Conservation (phyloP, 345 rosid species). For the Trapa incisa region DNA sequence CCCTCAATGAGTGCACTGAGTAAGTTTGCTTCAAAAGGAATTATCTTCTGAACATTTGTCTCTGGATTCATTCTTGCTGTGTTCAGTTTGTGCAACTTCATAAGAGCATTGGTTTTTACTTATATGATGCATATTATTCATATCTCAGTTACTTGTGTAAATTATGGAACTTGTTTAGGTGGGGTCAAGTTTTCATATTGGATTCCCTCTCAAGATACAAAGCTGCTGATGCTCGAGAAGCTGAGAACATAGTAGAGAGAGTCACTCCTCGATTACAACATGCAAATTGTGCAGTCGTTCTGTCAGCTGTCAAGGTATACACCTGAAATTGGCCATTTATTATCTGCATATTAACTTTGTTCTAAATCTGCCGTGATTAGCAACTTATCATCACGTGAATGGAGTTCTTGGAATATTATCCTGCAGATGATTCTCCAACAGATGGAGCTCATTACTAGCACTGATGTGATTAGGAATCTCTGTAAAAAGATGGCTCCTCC, state of each 20-base stretch:
- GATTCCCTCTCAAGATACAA: constrained; percentile 93
- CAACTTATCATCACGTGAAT: not conserved
- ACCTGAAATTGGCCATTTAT: not conserved
- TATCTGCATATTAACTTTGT: not conserved
- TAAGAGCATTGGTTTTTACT: not conserved
- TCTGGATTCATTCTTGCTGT: not conserved
- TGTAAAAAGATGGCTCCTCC: constrained; percentile 99
- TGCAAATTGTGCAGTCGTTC: constrained; percentile 99
- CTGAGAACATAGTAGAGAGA: constrained; percentile 97
- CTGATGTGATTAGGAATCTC: constrained; percentile 95
- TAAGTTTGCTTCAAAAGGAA: constrained; percentile 22
- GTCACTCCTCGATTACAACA: constrained; percentile 96
- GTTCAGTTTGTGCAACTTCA: not conserved
- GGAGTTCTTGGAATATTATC: constrained; percentile 7
- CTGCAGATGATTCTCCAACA: constrained; percentile 96
- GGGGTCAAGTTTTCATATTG: constrained; percentile 99
- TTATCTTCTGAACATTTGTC: not conserved
- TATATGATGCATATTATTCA: not conserved
- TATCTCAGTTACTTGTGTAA: not conserved
- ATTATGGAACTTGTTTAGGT: constrained; percentile 32
- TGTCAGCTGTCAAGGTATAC: constrained; percentile 90
- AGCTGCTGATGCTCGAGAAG: constrained; percentile 98
- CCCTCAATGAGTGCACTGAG: constrained; percentile 99
- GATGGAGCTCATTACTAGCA: constrained; percentile 94
- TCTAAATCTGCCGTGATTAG: not conserved